Base-by-base conservation (phyloP, 2,329 filamentous ascomycete species). In the Nemania sp. region DNA sequence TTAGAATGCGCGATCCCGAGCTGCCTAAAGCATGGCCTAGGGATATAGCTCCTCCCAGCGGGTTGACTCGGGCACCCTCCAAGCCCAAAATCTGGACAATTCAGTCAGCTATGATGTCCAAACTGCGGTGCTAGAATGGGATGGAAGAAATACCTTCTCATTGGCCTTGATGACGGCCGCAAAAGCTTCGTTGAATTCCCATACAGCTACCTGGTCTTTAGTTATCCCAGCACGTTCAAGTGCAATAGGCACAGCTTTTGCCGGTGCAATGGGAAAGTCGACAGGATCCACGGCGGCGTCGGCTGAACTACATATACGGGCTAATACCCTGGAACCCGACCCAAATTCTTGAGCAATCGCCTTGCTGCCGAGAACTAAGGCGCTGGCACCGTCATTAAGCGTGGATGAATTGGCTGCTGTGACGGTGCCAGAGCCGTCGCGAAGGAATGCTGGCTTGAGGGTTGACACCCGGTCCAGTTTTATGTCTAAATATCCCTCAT, bases 111-210 rank as follows among this genome's bases (percentile, higher is more conserved):
- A 20, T 47, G 17, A 7, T 33, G 34, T 28, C n/a, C 14, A 11
- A 22, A 31, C 12, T 22, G 11, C 11, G 14, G 26, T 22, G 17
- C 22, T 22, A 31, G 3, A 36, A 36, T 20, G 33, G 14, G 44
- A 31, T 22, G 12, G 26, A 37, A 22, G 24, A 50, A 62, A 58
- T 66, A 87, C 86, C 83, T 96, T 92, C 66, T 90, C 88, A 68
- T 97, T 97, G 36, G 93, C 92, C 70, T 94, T 91, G 72, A 97
- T 94, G 24, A 97, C 92, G 4, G 90, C 90, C 23, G 94, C 93
- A 70, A 99, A 99, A 0, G 94, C 94, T 76, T 99, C 94, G 72
- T 99, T 99, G 74, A 99, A 96, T 72, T 97, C 94, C 93, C 94
- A 97, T 19, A 97, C 77, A 5, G 93, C 86, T 40, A 99, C 91